Percentiles rank a stretch among this genome's conserved stretches.
Conservation (phyloP, 2,329 filamentous ascomycete species). For the Ophidiomyces ophidiicola region DNA sequence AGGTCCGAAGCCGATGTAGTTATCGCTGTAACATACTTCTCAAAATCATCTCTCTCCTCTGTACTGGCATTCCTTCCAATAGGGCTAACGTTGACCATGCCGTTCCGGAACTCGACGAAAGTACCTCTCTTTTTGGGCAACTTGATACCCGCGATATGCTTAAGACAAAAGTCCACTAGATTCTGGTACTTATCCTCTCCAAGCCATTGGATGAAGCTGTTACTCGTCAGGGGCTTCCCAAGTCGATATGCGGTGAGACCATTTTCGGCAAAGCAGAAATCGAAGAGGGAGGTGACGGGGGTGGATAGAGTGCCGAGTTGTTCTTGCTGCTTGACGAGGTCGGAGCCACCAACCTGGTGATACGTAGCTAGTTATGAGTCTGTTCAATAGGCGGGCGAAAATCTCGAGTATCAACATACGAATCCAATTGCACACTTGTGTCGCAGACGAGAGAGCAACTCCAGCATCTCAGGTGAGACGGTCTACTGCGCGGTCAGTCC, state of each 20-base stretch:
- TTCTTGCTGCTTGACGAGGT: slow-evolving; percentile 90
- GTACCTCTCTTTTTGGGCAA: slow-evolving; percentile 53
- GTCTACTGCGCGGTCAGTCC: slow-evolving; percentile 33
- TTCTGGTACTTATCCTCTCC: slow-evolving; percentile 65
- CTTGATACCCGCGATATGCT: slow-evolving; percentile 50
- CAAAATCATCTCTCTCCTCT: slow-evolving; percentile 69
- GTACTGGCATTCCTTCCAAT: slow-evolving; percentile 66
- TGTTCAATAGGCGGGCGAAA: not conserved
- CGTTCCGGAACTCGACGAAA: slow-evolving; percentile 55
- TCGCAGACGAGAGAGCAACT: slow-evolving; percentile 65
- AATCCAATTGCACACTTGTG: slow-evolving; percentile 81
- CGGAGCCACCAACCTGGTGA: slow-evolving; percentile 62
- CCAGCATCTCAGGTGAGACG: slow-evolving; percentile 69
- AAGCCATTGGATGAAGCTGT: slow-evolving; percentile 83
- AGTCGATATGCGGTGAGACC: slow-evolving; percentile 82
- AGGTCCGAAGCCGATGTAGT: not conserved
- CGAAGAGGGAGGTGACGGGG: slow-evolving; percentile 73
- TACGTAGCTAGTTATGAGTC: slow-evolving; percentile 4
- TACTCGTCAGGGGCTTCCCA: slow-evolving; percentile 60
- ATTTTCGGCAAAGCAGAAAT: slow-evolving; percentile 97
- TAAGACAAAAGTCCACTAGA: slow-evolving; percentile 47
- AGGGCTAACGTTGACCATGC: slow-evolving; percentile 55
- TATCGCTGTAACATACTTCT: slow-evolving; percentile 37
- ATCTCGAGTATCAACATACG: slow-evolving; percentile 30
- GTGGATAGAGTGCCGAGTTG: slow-evolving; percentile 64